Evolutionary conservation across 495 filamentous ascomycete species (phyloP).

Genomic region (Trypethelium eluteriae): DNA sequence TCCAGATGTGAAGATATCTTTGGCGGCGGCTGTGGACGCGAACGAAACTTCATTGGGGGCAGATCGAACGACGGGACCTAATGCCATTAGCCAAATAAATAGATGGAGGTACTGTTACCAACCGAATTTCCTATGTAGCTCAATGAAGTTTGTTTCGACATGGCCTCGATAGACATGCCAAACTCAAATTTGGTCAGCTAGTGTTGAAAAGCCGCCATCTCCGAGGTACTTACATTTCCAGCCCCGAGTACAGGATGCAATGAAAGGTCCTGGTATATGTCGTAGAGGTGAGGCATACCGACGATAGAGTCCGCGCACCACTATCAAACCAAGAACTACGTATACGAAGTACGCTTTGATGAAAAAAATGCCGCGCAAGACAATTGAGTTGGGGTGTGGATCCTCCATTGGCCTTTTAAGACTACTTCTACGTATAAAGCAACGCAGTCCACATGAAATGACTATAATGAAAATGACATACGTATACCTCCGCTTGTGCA

Average conservation of each 20-base stretch:
- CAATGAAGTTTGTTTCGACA: slow-evolving; percentile 24
- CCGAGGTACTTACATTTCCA: slow-evolving; percentile 22
- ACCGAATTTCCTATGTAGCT: slow-evolving; percentile 18
- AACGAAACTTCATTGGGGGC: slow-evolving; percentile 50
- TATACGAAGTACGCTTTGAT: slow-evolving; percentile 18
- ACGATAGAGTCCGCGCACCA: slow-evolving; percentile 23
- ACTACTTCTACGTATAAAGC: not conserved
- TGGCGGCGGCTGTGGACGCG: slow-evolving; percentile 41
- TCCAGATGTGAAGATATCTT: slow-evolving; percentile 42
- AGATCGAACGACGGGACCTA: slow-evolving; percentile 49
- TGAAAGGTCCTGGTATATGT: slow-evolving; percentile 22
- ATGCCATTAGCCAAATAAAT: not conserved
- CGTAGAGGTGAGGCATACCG: slow-evolving; percentile 19
- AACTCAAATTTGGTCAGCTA: slow-evolving; percentile 13
- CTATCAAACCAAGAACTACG: slow-evolving; percentile 14
- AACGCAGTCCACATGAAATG: not conserved
- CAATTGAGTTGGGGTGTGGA: not conserved
- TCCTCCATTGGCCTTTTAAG: not conserved
- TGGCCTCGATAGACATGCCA: slow-evolving; percentile 20
- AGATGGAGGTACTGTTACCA: not conserved
- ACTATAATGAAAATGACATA: not conserved
- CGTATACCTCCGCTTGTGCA: not conserved
- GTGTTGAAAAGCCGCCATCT: slow-evolving; percentile 4
- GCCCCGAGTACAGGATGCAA: slow-evolving; percentile 22
- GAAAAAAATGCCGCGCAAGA: slow-evolving; percentile 16